These are phyloP conservation scores for Asterella californica DNA, from an alignment of 225 moss, liverwort and hornwort genomes.

Conservation along the genomic window DNA sequence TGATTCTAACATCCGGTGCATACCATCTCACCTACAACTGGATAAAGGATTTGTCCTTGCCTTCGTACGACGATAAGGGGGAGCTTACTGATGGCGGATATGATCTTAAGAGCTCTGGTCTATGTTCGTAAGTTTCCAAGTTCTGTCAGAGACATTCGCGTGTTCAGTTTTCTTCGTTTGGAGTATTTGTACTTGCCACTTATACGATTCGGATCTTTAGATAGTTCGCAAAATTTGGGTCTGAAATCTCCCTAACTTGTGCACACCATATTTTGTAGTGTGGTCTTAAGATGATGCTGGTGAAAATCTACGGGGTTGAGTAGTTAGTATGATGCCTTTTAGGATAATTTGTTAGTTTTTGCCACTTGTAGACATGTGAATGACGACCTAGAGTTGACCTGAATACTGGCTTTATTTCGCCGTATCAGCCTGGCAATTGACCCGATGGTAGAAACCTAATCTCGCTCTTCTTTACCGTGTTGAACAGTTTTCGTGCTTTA, in stretches of 20 bases:
- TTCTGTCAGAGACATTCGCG: too few relatives aligned
- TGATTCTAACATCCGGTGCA: conserved; percentile 50
- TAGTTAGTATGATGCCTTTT: not conserved
- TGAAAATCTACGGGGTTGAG: not conserved
- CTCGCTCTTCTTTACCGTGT: not conserved
- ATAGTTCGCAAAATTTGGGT: not conserved
- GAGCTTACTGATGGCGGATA: conserved; percentile 87
- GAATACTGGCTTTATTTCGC: not conserved
- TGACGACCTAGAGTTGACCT: not conserved
- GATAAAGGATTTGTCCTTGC: conserved; percentile 71
- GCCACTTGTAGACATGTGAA: not conserved
- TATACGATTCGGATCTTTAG: not conserved
- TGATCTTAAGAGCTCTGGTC: conserved; percentile 76
- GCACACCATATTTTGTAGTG: not conserved
- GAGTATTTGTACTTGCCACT: not conserved
- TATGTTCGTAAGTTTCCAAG: conserved; percentile 40
- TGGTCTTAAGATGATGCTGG: not conserved
- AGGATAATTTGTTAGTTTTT: not conserved
- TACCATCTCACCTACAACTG: conserved; percentile 78
- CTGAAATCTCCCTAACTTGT: not conserved
- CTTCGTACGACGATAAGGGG: conserved; percentile 53
- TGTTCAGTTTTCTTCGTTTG: not conserved
- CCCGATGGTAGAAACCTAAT: not conserved
- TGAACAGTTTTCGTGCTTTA: not conserved
- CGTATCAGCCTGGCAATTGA: not conserved